These are phyloP conservation scores for Chlorella sorokiniana DNA, from an alignment of 139 green algal genomes.

Conservation along the genomic window DNA sequence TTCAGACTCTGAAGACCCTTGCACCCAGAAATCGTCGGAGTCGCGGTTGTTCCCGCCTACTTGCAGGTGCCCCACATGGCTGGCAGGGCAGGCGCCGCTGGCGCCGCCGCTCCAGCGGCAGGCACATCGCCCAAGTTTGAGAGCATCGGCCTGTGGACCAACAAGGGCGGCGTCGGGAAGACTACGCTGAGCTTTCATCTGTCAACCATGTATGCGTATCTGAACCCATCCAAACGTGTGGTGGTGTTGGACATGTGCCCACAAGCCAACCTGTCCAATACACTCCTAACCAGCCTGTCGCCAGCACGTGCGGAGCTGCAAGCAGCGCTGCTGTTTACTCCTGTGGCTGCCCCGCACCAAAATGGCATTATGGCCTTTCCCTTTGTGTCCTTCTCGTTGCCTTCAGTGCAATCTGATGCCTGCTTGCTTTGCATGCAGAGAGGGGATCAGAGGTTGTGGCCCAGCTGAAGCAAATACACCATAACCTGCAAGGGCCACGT, in stretches of 20 bases:
- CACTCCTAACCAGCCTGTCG: neutral
- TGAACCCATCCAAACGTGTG: neutral
- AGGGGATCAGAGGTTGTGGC: neutral
- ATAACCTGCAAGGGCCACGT: neutral
- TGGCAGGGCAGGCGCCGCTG: neutral
- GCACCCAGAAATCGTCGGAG: too few relatives aligned
- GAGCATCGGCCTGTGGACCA: neutral
- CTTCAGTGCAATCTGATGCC: neutral
- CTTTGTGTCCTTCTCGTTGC: neutral
- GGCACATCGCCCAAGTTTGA: neutral
- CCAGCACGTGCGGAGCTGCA: neutral
- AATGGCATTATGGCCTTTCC: neutral
- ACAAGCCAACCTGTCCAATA: constrained; percentile 17
- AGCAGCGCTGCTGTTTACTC: neutral
- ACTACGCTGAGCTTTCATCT: constrained; percentile 13
- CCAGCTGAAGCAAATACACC: neutral
- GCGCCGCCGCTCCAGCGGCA: neutral
- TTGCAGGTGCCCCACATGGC: too few relatives aligned
- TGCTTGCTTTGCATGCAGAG: neutral
- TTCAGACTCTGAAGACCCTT: too few relatives aligned
- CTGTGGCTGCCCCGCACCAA: neutral
- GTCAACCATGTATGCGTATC: neutral
- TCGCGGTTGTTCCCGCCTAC: too few relatives aligned
- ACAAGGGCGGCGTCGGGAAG: constrained; percentile 19
- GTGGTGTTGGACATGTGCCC: constrained; percentile 9